Evolutionary conservation across 352 stramenopile genomes (phyloP), one percentile per base, ranked within the genome.

Genomic region (Blastocystis sp.): DNA sequence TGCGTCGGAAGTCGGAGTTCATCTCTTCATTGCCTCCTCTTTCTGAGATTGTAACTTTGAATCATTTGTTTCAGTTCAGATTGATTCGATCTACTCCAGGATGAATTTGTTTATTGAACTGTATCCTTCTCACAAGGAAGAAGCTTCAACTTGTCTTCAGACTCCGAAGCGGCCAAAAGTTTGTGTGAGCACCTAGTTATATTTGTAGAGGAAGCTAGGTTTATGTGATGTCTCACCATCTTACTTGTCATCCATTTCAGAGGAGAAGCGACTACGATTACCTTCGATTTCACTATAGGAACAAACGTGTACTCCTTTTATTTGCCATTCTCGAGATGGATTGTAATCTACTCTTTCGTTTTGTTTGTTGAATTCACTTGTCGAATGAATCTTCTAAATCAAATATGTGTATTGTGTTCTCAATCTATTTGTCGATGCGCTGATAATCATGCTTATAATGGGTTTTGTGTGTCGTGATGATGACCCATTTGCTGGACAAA

Each of bases 11-110:
- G 6, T 24, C 61, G 29, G 37, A 14, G 9, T 51, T 24, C n/a
- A 43, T 39, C 32, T 73, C 61, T 39, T 73, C 61, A 9, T 43
- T 73, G 11, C 61, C 61, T 73, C 46, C 61, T 73, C n/a, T 73
- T 35, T 14, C 37, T 27, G 37, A 35, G 19, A 73, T 73, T 42
- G 61, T 73, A 46, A n/a, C n/a, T 73, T 0, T 51, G 1, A 3
- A n/a, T 43, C 46, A 24, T 1, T 73, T 7, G 35, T 42, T 24
- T 49, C 9, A 39, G 1, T 73, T 24, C 1, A 73, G 61, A 73
- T 73, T 39, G 24, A 73, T 16, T 35, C 24, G 7, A 73, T 73
- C 16, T 73, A 73, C 11, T 7, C 37, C n/a, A 73, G 39, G 61
- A 19, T 73, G 16, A 43, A 73, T 73, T 51, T n/a, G 3, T 35